phyloP scores from a whole-genome alignment of 2,329 filamentous ascomycete species.

The Colletotrichum noveboracense region DNA sequence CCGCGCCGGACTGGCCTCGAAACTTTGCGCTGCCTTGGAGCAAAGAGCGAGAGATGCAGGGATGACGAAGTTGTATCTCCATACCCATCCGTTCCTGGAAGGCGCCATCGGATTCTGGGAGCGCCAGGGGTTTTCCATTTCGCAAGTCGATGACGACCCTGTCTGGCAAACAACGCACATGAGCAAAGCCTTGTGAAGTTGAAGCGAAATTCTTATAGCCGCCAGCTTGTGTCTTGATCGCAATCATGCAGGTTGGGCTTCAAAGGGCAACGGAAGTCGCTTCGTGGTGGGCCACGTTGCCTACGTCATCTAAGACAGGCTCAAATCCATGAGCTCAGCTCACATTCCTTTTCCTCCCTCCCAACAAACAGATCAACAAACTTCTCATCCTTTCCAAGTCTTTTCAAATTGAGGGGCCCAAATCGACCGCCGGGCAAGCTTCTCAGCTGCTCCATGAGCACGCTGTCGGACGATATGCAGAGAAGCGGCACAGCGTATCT shows the following conservation, averaged over 20 bases:
- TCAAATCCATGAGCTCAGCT: not conserved
- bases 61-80: conserved; percentile 28
- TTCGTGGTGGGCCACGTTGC: not conserved
- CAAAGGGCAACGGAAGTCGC: not conserved
- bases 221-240: not conserved
- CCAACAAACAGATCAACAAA: not conserved
- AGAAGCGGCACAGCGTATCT: not conserved
- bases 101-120: conserved; percentile 31
- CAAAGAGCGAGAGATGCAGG: conserved; percentile 15
- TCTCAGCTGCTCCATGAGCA: not conserved
- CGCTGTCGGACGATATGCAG: not conserved
- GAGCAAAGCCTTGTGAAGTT: not conserved
- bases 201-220: not conserved
- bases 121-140: conserved; percentile 24
- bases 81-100: conserved; percentile 32
- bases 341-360: not conserved
- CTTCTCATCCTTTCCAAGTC: not conserved
- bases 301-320: not conserved
- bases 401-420: not conserved
- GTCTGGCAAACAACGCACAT: conserved; percentile 34
- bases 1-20: conserved; percentile 31
- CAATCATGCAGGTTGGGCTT: not conserved
- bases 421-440: not conserved
- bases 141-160: conserved; percentile 27
- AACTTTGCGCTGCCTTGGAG: conserved; percentile 22